Base-by-base conservation (phyloP, 2,329 filamentous ascomycete species). In the Pyricularia sp. region DNA sequence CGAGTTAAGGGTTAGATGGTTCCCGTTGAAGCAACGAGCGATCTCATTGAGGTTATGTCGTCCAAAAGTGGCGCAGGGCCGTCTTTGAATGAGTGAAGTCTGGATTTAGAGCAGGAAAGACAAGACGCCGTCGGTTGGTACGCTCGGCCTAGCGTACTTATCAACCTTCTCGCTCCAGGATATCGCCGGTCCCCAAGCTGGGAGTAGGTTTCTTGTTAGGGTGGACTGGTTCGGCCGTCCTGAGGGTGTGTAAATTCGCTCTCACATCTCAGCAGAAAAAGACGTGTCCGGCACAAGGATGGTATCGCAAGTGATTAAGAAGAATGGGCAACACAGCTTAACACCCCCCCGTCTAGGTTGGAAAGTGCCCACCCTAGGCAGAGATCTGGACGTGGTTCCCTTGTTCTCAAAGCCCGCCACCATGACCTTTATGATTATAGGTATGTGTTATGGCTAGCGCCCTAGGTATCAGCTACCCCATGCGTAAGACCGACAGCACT, bases 111-210 rank as follows among this genome's bases (percentile, higher is more conserved):
- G 26, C 59, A 63, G 25, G 59, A 61, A 63, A 63, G 59, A 23
- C 59, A 63, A 63, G 59, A 63, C 59, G 59, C 59, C 59, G 59
- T 63, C 59, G 59, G 59, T 63, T 26, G 25, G 33, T 26, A 63
- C 59, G 59, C 59, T 63, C 59, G 25, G 59, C 31, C 30, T 65
- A 65, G 64, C 64, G 64, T 65, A 65, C 64, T 65, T 65, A 65
- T 65, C 64, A 42, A 65, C 64, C 30, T 42, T 65, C 30, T 33
- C 64, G 64, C 31, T 33, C 64, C 55, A 36, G 68, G 68, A 42
- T 63, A 63, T 30, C 59, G 59, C 59, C 59, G 59, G 59, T 63
- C 23, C 4, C 59, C 59, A 63, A 63, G 59, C 59, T 63, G 59
- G 26, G 59, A 17, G 26, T 63, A 63, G 59, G 59, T 63, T 63